phyloP scores from a whole-genome alignment of 192 early-diverging fungal species.

The Backusella australiensis region DNA sequence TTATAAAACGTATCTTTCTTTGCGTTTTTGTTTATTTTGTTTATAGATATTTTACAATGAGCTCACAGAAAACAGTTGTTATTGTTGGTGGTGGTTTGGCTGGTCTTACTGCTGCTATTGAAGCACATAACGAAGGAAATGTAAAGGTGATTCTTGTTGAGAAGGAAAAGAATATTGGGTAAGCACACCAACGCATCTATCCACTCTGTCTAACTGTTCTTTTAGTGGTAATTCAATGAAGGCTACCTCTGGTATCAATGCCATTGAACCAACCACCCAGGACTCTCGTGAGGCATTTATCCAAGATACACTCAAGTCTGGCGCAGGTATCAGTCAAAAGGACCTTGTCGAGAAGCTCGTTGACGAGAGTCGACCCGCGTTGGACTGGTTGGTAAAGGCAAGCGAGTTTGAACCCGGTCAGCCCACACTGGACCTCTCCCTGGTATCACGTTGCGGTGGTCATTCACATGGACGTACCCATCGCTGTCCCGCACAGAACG shows the following conservation, averaged over 20 bases:
- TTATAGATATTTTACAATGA: slow-evolving; percentile 1
- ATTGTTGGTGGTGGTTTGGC: slow-evolving; percentile 33
- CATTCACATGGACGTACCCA: slow-evolving; percentile 79
- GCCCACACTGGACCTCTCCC: slow-evolving; percentile 56
- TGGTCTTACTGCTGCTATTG: slow-evolving; percentile 27
- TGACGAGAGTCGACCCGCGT: slow-evolving; percentile 62
- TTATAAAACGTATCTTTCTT: not conserved
- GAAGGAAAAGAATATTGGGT: slow-evolving; percentile 33
- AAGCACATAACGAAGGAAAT: slow-evolving; percentile 20
- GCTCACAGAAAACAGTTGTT: slow-evolving; percentile 10
- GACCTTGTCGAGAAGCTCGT: slow-evolving; percentile 66
- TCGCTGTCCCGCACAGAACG: slow-evolving; percentile 42
- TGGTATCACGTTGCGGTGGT: slow-evolving; percentile 73
- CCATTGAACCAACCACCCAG: slow-evolving; percentile 58
- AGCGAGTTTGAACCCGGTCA: slow-evolving; percentile 53
- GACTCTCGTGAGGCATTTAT: slow-evolving; percentile 46
- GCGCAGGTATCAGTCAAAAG: slow-evolving; percentile 56
- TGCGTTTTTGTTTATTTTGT: not conserved
- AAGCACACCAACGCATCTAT: not conserved
- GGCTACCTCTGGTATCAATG: slow-evolving; percentile 87
- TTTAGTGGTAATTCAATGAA: slow-evolving; percentile 78
- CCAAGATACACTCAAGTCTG: slow-evolving; percentile 70
- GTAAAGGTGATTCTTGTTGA: slow-evolving; percentile 24
- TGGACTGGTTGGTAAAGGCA: slow-evolving; percentile 59
- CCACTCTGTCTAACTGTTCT: not conserved